phyloP scores from a whole-genome alignment of 2,329 filamentous ascomycete genomes.

The Purpureocillium lavendulum region DNA sequence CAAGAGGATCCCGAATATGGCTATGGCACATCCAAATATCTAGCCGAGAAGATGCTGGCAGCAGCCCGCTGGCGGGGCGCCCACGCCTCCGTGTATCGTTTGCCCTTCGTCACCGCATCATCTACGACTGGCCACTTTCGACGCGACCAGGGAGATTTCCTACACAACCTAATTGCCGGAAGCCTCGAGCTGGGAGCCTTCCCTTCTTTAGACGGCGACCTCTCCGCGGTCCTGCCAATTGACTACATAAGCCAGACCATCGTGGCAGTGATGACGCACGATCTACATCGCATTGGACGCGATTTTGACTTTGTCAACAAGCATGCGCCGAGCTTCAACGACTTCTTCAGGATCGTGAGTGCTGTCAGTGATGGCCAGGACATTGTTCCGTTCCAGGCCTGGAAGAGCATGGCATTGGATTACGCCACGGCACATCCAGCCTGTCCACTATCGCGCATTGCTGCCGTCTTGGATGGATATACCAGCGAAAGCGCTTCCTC shows the following conservation, averaged over 20 bases:
- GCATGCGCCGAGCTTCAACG: conserved; percentile 4
- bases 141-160: conserved; percentile 8
- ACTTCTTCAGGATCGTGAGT: conserved; percentile 3
- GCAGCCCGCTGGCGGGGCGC: conserved; percentile 11
- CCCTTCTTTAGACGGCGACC: conserved; percentile 3
- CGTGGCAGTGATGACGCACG: conserved; percentile 4
- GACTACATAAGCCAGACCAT: conserved; percentile 8
- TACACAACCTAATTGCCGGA: conserved; percentile 9
- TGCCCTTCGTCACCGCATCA: conserved; percentile 7
- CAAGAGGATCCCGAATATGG: conserved; percentile 7
- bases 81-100: background rate
- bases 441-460: background rate
- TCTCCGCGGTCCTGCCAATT: conserved; percentile 8
- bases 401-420: background rate
- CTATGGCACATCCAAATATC: conserved; percentile 10
- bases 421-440: background rate
- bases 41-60: conserved; percentile 8
- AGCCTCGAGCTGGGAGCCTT: conserved; percentile 7
- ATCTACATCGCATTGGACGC: conserved; percentile 1
- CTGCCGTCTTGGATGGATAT: background rate
- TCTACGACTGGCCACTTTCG: conserved; percentile 9
- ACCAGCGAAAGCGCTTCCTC: no score
- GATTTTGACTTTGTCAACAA: conserved; percentile 9
- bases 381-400: background rate
- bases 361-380: background rate